Evolutionary conservation across 2,329 filamentous ascomycete species (phyloP).

Genomic region (Fusarium xylarioides): DNA sequence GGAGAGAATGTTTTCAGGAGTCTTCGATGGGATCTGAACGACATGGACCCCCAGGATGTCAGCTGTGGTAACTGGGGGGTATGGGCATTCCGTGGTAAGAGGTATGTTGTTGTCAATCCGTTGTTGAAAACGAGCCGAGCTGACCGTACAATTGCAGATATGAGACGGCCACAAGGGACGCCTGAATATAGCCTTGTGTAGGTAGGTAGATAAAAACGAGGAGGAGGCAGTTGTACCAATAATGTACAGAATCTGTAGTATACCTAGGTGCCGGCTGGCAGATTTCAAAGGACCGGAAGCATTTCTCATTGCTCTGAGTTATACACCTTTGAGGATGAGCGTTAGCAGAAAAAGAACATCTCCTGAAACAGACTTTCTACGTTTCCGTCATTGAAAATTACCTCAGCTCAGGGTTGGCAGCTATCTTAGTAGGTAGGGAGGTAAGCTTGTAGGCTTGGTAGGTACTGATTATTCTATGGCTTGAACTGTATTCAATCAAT

Average conservation of each 20-base stretch:
- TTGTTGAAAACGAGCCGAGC: conserved; percentile 33
- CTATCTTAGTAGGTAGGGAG: background rate
- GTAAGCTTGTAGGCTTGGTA: background rate
- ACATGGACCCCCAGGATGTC: conserved; percentile 91
- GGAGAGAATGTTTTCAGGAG: conserved; percentile 96
- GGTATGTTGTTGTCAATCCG: conserved; percentile 64
- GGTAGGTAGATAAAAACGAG: background rate
- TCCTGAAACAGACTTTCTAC: background rate
- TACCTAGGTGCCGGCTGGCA: conserved; percentile 18
- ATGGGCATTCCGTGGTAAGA: conserved; percentile 97
- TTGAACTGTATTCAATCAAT: background rate
- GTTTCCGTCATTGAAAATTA: background rate
- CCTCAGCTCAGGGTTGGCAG: background rate
- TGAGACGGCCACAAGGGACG: conserved; percentile 68
- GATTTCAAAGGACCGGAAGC: conserved; percentile 7
- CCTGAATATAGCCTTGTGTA: conserved; percentile 17
- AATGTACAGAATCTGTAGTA: conserved; percentile 38
- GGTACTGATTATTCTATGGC: background rate
- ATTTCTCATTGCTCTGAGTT: background rate
- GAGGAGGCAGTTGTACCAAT: conserved; percentile 21
- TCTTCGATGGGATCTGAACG: conserved; percentile 95
- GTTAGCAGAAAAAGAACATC: conserved; percentile 21
- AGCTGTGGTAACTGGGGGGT: conserved; percentile 97
- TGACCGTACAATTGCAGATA: conserved; percentile 55
- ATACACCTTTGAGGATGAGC: background rate